Evolutionary conservation across 306 rosid species (phyloP).

Genomic region (Vicia villosa): DNA sequence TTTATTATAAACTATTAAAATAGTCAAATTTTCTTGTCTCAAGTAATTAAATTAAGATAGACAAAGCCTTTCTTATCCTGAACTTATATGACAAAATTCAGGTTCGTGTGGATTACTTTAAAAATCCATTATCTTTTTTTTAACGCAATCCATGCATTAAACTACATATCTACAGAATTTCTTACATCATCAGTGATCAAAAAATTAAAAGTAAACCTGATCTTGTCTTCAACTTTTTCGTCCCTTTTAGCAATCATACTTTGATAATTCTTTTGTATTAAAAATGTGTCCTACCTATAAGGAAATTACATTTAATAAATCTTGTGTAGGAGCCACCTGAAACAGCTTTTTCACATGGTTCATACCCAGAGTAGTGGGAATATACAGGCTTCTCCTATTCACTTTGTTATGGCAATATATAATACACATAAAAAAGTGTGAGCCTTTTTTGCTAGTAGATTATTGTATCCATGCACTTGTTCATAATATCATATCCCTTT

Average conservation of each 20-base stretch:
- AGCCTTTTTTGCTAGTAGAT: conserved; percentile 18
- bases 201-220: conserved; percentile 43
- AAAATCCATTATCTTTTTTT: background rate
- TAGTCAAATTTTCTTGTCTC: background rate
- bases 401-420: conserved; percentile 30
- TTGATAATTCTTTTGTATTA: conserved; percentile 31
- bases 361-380: conserved; percentile 52
- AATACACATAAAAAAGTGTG: conserved; percentile 16
- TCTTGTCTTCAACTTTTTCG: conserved; percentile 48
- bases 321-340: conserved; percentile 45
- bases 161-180: conserved; percentile 11
- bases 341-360: conserved; percentile 37
- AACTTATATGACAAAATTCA: background rate
- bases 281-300: conserved; percentile 44
- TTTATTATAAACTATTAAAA: background rate
- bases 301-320: conserved; percentile 37
- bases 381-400: conserved; percentile 32
- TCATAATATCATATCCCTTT: conserved; percentile 32
- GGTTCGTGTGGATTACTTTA: conserved; percentile 21
- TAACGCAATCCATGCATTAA: background rate
- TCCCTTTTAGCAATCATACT: conserved; percentile 30
- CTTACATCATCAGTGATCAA: conserved; percentile 38
- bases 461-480: conserved; percentile 39
- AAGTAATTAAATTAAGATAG: background rate
- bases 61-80: background rate